Evolutionary conservation across 2,329 filamentous ascomycete species (phyloP).

Genomic region (Parasarocladium wereldwijsianum): DNA sequence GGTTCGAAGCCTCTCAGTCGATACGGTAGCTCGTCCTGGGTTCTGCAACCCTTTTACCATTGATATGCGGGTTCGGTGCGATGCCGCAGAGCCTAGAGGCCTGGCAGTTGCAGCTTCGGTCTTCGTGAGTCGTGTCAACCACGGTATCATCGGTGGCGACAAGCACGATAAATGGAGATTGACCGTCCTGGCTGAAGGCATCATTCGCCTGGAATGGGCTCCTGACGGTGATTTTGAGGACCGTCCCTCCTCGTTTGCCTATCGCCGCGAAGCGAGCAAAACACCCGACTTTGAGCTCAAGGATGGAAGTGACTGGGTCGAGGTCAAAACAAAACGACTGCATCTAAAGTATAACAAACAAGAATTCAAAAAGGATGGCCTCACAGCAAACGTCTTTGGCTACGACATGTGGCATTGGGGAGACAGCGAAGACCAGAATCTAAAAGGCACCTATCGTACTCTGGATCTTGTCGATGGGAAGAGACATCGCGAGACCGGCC

Average conservation of each 20-base stretch:
- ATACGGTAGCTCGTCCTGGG: no score
- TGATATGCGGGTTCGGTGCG: no score
- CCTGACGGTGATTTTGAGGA: conserved; percentile 46
- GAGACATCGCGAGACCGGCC: conserved; percentile 18
- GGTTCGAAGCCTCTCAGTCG: no score
- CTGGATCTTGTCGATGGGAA: conserved; percentile 38
- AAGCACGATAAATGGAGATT: conserved; percentile 34
- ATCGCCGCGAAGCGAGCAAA: conserved; percentile 30
- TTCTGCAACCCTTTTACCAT: no score
- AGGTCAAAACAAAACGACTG: conserved; percentile 40
- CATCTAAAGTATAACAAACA: conserved; percentile 44
- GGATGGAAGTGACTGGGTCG: conserved; percentile 28
- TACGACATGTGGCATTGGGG: conserved; percentile 36
- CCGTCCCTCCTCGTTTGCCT: conserved; percentile 45
- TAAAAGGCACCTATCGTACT: conserved; percentile 36
- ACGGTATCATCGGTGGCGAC: conserved; percentile 7
- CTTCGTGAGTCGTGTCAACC: conserved; percentile 4
- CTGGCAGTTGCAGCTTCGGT: no score
- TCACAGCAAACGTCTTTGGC: conserved; percentile 27
- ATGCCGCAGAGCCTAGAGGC: no score
- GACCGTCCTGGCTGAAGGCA: conserved; percentile 38
- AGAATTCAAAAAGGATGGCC: conserved; percentile 33
- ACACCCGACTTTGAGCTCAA: conserved; percentile 29
- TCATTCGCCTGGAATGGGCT: conserved; percentile 49
- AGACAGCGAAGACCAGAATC: conserved; percentile 21